These are phyloP conservation scores for Lachancea nothofagi DNA, from an alignment of 805 yeast genomes.

Conservation along the genomic window DNA sequence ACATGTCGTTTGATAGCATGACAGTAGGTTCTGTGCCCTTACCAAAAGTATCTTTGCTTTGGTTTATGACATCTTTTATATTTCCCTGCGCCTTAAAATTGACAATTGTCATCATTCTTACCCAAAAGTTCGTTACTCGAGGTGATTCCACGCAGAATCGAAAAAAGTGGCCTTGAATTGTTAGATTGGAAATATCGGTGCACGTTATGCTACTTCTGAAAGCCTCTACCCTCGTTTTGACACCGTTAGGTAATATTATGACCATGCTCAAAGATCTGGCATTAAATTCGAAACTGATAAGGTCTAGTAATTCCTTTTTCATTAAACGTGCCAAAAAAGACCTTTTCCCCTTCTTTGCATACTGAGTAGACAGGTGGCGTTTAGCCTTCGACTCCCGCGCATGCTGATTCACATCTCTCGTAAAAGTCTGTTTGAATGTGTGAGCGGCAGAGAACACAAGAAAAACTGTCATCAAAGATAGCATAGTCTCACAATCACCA, in stretches of 20 bases:
- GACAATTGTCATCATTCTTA: constrained; percentile 41
- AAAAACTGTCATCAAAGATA: constrained; percentile 42
- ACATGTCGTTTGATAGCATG: constrained; percentile 36
- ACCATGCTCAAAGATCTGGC: constrained; percentile 24
- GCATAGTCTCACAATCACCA: constrained; percentile 29
- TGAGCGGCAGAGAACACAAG: constrained; percentile 41
- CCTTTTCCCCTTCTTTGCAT: constrained; percentile 17
- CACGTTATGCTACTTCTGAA: constrained; percentile 25
- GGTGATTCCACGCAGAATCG: constrained; percentile 53
- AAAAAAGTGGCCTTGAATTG: constrained; percentile 30
- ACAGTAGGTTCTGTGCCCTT: constrained; percentile 32
- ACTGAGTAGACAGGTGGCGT: constrained; percentile 19
- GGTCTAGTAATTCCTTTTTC: constrained; percentile 19
- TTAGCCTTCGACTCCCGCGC: constrained; percentile 27
- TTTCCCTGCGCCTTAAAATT: constrained; percentile 28
- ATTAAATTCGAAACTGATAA: constrained; percentile 21
- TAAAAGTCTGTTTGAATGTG: constrained; percentile 39
- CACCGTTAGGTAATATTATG: constrained; percentile 42
- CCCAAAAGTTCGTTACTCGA: constrained; percentile 42
- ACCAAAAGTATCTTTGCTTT: constrained; percentile 14
- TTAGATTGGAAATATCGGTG: constrained; percentile 19
- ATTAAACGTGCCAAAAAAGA: constrained; percentile 13
- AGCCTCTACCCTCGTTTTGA: constrained; percentile 44
- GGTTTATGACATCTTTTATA: constrained; percentile 30
- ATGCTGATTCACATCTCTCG: constrained; percentile 26